Evolutionary conservation across 2,329 filamentous ascomycete genomes (phyloP).

Genomic region (Ceratocystis papillata): DNA sequence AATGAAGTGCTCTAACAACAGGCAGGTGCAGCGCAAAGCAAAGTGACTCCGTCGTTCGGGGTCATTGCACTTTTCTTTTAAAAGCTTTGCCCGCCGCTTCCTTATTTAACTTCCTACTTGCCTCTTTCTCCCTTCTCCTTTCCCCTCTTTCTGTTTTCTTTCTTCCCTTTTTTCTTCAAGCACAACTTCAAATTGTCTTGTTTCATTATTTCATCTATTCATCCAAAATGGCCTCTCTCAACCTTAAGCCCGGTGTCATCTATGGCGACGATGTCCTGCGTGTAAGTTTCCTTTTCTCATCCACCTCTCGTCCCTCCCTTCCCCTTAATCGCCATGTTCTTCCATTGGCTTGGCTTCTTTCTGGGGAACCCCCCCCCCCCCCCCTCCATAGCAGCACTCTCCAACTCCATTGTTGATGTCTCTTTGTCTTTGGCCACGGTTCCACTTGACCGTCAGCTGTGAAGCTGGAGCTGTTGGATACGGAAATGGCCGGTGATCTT

Average conservation of each 20-base stretch:
- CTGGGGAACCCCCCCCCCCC: not conserved
- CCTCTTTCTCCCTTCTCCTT: conserved; percentile 19
- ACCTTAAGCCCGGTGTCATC: conserved; percentile 45
- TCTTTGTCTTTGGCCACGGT: not conserved
- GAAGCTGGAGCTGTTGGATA: not conserved
- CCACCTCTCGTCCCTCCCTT: not conserved
- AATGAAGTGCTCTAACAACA: conserved; percentile 5
- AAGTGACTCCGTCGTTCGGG: conserved; percentile 1
- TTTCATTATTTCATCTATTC: conserved; percentile 24
- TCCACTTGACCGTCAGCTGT: not conserved
- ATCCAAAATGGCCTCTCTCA: conserved; percentile 33
- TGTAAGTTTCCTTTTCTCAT: conserved; percentile 21
- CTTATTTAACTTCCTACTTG: conserved; percentile 14
- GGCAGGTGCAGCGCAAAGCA: too few relatives aligned
- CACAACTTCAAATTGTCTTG: conserved; percentile 21
- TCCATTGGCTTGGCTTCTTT: not conserved
- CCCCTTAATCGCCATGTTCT: not conserved
- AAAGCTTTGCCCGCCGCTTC: conserved; percentile 9
- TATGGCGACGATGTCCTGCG: conserved; percentile 44
- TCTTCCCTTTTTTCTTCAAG: conserved; percentile 9
- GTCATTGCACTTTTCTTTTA: conserved; percentile 12
- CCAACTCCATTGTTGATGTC: too few relatives aligned
- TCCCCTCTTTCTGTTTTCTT: conserved; percentile 14
- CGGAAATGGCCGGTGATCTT: not conserved
- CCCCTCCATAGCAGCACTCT: not conserved